A percentile compares a stretch with the other conserved stretches of the same genome.
Evolutionary conservation across 2,329 filamentous ascomycete species (phyloP).

Genomic region (Metarhizium anisopliae): DNA sequence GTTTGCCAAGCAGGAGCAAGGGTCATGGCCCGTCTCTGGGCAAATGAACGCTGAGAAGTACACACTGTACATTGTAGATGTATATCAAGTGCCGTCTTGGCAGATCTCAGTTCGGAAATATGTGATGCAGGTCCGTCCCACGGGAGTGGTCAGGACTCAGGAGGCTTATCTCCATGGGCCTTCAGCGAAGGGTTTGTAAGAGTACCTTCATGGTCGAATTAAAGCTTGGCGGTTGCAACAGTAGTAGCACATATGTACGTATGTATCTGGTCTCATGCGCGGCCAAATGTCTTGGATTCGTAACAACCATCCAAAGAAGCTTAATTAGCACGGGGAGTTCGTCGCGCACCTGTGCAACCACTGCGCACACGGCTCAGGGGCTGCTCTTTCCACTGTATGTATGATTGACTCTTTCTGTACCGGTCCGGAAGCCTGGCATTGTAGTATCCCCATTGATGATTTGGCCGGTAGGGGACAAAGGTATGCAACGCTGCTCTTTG

Average conservation of each 20-base stretch:
- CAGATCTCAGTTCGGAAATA: constrained; percentile 1
- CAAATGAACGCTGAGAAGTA: not conserved
- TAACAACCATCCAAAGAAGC: not conserved
- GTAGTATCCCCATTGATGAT: not conserved
- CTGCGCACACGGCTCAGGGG: not conserved
- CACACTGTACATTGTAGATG: not conserved
- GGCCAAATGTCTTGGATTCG: constrained; percentile 1
- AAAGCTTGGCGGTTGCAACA: constrained; percentile 1
- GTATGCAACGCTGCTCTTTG: not conserved
- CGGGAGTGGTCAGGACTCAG: not conserved
- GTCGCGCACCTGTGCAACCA: not conserved
- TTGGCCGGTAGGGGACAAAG: not conserved
- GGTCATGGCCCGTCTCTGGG: not conserved
- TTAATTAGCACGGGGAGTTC: not conserved
- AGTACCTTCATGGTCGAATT: not conserved
- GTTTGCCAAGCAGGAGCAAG: not conserved
- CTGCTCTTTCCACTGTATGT: not conserved
- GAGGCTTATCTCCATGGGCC: too few species aligned
- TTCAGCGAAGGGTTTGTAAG: too few species aligned
- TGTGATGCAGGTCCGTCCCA: not conserved
- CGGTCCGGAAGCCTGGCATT: not conserved
- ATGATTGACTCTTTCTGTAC: not conserved
- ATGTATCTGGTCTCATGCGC: not conserved
- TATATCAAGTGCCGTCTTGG: constrained; percentile 2
- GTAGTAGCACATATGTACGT: too few species aligned